phyloP scores from a whole-genome alignment of 805 yeast species.

The Starmerella tilneyi region DNA sequence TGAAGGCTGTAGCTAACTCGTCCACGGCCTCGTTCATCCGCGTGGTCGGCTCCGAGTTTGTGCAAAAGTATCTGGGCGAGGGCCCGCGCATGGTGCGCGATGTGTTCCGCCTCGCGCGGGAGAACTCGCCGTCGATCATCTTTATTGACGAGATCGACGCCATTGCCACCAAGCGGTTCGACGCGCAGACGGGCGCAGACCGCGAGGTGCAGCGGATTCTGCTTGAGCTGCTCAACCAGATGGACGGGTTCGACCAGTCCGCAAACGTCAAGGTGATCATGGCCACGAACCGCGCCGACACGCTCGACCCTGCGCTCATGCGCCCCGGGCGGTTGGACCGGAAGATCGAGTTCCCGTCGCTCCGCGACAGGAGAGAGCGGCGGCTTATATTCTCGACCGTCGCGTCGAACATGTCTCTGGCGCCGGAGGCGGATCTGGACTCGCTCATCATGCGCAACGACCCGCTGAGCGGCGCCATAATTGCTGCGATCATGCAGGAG shows the following conservation, averaged over 20 bases:
- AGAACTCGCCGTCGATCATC: conserved; percentile 91
- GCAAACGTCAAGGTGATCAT: conserved; percentile 93
- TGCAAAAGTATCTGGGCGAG: conserved; percentile 95
- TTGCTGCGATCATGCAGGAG: conserved; percentile 99
- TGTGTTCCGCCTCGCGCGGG: conserved; percentile 93
- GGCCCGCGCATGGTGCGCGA: conserved; percentile 99
- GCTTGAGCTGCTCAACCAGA: conserved; percentile 89
- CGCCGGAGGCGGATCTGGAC: conserved; percentile 96
- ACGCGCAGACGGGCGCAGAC: conserved; percentile 99
- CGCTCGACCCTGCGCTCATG: conserved; percentile 93
- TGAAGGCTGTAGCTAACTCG: conserved; percentile 95
- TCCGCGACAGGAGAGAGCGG: conserved; percentile 95
- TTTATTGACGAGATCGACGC: conserved; percentile 99
- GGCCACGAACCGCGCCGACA: conserved; percentile 99
- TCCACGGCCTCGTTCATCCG: conserved; percentile 93
- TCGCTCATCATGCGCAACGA: conserved; percentile 90
- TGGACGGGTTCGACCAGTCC: conserved; percentile 98
- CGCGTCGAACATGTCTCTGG: conserved; percentile 93
- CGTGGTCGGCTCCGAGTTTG: conserved; percentile 96
- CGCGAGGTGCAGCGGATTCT: conserved; percentile 97
- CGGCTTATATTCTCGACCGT: conserved; percentile 91
- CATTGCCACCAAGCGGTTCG: conserved; percentile 96
- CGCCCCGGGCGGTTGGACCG: conserved; percentile 98
- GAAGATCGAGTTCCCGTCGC: conserved; percentile 92
- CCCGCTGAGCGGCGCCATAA: conserved; percentile 89